Conservation (phyloP, 345 rosid genomes). For the Pistacia vera region DNA sequence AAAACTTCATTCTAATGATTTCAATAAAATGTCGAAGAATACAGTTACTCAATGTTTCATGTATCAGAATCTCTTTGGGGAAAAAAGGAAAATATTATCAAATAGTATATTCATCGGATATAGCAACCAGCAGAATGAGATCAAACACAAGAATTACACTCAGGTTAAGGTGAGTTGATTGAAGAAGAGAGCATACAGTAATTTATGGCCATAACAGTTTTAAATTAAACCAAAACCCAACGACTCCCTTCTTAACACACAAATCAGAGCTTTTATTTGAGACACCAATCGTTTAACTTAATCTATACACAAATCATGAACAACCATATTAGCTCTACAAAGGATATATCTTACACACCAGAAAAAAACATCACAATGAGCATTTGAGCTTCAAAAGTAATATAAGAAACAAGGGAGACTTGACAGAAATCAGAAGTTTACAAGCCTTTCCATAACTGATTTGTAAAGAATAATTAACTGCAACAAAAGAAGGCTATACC, state of each 20-base stretch:
- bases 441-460: neutral
- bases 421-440: neutral
- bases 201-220: no score
- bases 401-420: neutral
- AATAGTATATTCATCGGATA: no score
- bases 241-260: neutral
- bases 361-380: neutral
- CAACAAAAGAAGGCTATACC: conserved; percentile 40
- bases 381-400: neutral
- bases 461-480: neutral
- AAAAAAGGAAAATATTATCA: no score
- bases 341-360: neutral
- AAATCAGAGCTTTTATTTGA: no score
- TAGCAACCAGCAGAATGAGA: no score
- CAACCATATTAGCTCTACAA: neutral
- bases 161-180: no score
- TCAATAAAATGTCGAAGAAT: no score
- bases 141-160: no score
- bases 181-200: no score
- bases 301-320: neutral
- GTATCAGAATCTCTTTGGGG: no score
- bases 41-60: no score
- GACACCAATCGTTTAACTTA: neutral
- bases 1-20: no score
- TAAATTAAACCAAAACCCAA: neutral